Percentiles rank a stretch among this genome's conserved stretches.
phyloP scores from a whole-genome alignment of 2,329 filamentous ascomycete genomes.

The Diplodia mutila region DNA sequence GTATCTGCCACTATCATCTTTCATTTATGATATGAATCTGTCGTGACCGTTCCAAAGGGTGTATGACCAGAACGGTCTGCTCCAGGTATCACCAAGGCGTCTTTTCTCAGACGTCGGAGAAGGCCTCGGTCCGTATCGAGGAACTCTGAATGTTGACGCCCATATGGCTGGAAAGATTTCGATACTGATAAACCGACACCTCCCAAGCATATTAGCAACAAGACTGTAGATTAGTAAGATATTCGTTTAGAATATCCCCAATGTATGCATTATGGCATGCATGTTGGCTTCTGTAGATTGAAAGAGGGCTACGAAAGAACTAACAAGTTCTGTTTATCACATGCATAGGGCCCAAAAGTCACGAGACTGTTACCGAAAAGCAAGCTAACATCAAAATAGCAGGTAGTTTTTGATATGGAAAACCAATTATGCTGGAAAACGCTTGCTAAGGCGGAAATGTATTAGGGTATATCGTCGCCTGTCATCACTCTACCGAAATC shows the following conservation, averaged over 20 bases:
- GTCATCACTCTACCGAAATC: neutral
- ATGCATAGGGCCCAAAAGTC: neutral
- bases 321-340: neutral
- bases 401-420: neutral
- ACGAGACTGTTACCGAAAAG: neutral
- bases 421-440: neutral
- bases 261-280: too few relatives aligned
- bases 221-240: too few relatives aligned
- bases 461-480: neutral
- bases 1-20: neutral
- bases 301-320: too few relatives aligned
- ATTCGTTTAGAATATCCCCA: too few relatives aligned
- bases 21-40: neutral
- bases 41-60: neutral
- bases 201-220: too few relatives aligned
- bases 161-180: too few relatives aligned
- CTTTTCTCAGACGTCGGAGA: too few relatives aligned
- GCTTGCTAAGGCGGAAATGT: neutral
- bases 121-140: too few relatives aligned
- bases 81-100: too few relatives aligned
- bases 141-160: too few relatives aligned
- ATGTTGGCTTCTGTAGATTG: too few relatives aligned
- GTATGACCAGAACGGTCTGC: neutral
- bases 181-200: too few relatives aligned
- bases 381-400: neutral